Conservation (phyloP, 1,284 basidiomycete species). For the Pyrrhoderma lamaoense region DNA sequence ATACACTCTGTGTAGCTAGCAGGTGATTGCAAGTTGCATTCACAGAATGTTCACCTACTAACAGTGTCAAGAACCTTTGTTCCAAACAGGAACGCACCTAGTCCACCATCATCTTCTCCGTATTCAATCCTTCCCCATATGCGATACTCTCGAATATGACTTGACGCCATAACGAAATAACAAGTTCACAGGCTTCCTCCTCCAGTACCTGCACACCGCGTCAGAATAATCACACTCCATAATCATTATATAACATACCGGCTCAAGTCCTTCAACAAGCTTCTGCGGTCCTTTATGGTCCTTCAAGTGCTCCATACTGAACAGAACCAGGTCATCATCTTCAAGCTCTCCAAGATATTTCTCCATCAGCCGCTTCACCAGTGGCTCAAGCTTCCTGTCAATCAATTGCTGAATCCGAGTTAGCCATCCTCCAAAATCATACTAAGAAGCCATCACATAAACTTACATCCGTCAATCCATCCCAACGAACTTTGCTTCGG, state of each 20-base stretch:
- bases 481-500: constrained; percentile 79
- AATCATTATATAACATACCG: constrained; percentile 46
- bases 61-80: too few relatives aligned
- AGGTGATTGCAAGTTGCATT: too few relatives aligned
- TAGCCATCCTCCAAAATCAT: constrained; percentile 13
- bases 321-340: constrained; percentile 85
- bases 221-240: neutral
- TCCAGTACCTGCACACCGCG: constrained; percentile 61
- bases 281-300: constrained; percentile 77
- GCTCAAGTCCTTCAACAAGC: constrained; percentile 79
- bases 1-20: too few relatives aligned
- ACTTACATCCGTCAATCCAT: constrained; percentile 74
- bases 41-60: too few relatives aligned
- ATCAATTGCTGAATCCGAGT: constrained; percentile 48
- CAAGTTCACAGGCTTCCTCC: constrained; percentile 75
- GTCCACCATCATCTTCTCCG: constrained; percentile 58
- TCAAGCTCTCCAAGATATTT: constrained; percentile 83
- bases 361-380: constrained; percentile 72
- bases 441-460: too few relatives aligned
- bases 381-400: constrained; percentile 72
- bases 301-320: constrained; percentile 81
- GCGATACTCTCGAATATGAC: constrained; percentile 88
- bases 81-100: neutral
- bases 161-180: constrained; percentile 77
- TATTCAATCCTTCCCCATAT: constrained; percentile 75